Conservation (phyloP, 306 rosid species). For the Biancaea sappan region DNA sequence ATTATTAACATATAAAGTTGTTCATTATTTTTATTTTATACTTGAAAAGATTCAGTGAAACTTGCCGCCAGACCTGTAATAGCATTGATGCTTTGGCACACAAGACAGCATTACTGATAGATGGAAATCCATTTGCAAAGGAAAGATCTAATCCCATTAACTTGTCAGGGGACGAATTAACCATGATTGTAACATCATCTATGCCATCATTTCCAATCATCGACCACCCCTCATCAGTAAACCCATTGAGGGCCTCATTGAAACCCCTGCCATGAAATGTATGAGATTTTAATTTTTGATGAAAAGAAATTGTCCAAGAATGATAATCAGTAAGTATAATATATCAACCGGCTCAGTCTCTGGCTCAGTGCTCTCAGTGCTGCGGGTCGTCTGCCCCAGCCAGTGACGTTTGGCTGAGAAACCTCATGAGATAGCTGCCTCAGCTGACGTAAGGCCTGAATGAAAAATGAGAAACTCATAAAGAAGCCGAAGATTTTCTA, state of each 20-base stretch:
- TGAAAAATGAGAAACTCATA: not conserved
- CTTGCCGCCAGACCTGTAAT: slow-evolving; percentile 57
- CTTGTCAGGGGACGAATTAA: slow-evolving; percentile 71
- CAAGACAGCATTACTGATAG: slow-evolving; percentile 49
- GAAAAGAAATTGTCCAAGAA: not conserved
- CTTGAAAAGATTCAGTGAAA: not conserved
- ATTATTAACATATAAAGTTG: not conserved
- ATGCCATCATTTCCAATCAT: slow-evolving; percentile 71
- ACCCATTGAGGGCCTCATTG: slow-evolving; percentile 89
- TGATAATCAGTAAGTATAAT: not conserved
- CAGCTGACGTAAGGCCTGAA: slow-evolving; percentile 22
- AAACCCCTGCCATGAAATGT: slow-evolving; percentile 57
- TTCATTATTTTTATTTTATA: not conserved
- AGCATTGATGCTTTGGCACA: slow-evolving; percentile 95
- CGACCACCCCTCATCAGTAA: slow-evolving; percentile 87
- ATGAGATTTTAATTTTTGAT: not conserved
- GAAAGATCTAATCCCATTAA: slow-evolving; percentile 30
- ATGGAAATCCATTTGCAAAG: slow-evolving; percentile 23
- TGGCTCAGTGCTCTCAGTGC: slow-evolving; percentile 12
- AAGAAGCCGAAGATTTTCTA: not conserved
- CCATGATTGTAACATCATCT: slow-evolving; percentile 74
- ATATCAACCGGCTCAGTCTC: slow-evolving; percentile 16
- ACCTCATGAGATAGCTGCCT: slow-evolving; percentile 15
- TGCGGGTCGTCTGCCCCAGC: slow-evolving; percentile 22
- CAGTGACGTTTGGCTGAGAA: slow-evolving; percentile 15